These are phyloP conservation scores for Plasmodium reichenowi DNA, from an alignment of 169 alveolate genomes.

Conservation along the genomic window DNA sequence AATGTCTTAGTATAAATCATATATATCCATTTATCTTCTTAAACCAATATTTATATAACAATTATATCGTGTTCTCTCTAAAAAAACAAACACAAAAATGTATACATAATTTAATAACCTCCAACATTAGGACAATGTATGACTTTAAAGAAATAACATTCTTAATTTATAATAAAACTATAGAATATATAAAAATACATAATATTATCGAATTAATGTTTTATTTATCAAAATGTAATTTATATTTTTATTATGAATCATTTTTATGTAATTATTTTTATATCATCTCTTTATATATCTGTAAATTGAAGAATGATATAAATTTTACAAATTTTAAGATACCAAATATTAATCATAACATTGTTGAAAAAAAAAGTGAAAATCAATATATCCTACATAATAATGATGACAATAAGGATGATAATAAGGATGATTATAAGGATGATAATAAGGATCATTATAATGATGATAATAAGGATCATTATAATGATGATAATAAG, in stretches of 20 bases:
- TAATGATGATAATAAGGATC: too few relatives aligned
- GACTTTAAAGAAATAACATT: not conserved
- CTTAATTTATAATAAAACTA: not conserved
- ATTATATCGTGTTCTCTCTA: not conserved
- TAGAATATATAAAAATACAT: slow-evolving; percentile 15
- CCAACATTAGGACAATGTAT: too few relatives aligned
- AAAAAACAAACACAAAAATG: not conserved
- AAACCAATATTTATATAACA: slow-evolving; percentile 21
- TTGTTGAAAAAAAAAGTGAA: slow-evolving; percentile 5
- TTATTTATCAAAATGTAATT: slow-evolving; percentile 50
- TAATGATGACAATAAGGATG: too few relatives aligned
- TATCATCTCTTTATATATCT: slow-evolving; percentile 4
- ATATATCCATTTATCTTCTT: slow-evolving; percentile 54
- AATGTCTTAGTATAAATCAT: slow-evolving; percentile 36
- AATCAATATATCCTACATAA: too few relatives aligned
- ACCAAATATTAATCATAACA: not conserved
- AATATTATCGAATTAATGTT: slow-evolving; percentile 18
- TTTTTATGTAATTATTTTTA: slow-evolving; percentile 33
- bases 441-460: too few relatives aligned
- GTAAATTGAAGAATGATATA: slow-evolving; percentile 4
- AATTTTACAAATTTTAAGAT: not conserved
- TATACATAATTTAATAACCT: not conserved
- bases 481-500: too few relatives aligned
- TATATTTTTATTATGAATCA: slow-evolving; percentile 50
- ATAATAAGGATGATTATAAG: too few relatives aligned